A percentile compares a stretch with the other conserved stretches of the same genome.
Evolutionary conservation across 768 basidiomycete species (phyloP).

Genomic region (Lactarius akahatsu): DNA sequence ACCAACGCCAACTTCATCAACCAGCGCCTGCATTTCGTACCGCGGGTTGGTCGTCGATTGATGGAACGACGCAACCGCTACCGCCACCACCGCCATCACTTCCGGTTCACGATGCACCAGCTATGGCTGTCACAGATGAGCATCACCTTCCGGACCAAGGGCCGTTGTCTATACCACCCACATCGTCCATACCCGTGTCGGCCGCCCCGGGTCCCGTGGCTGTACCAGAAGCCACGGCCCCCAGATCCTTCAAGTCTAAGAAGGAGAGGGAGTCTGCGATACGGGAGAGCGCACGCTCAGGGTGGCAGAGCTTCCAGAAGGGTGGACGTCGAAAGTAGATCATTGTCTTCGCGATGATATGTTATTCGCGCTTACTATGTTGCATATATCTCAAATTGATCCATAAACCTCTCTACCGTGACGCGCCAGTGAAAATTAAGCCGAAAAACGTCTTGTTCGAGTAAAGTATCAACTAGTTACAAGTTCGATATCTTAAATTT

Average conservation of each 20-base stretch:
- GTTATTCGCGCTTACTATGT: neutral
- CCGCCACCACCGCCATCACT: slow-evolving; percentile 6
- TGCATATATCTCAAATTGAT: neutral
- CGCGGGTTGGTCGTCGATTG: slow-evolving; percentile 68
- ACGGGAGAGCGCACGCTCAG: slow-evolving; percentile 28
- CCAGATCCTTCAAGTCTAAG: slow-evolving; percentile 10
- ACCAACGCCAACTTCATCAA: slow-evolving; percentile 23
- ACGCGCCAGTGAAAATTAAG: slow-evolving; percentile 17
- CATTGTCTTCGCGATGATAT: neutral
- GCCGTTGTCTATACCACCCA: slow-evolving; percentile 29
- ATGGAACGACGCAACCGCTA: slow-evolving; percentile 40
- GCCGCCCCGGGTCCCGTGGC: neutral
- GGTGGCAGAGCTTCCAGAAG: slow-evolving; percentile 31
- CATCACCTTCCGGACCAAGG: slow-evolving; percentile 22
- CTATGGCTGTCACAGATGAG: neutral
- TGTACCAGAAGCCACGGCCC: neutral
- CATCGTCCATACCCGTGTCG: slow-evolving; percentile 27
- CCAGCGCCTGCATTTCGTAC: slow-evolving; percentile 52
- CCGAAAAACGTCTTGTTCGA: slow-evolving; percentile 29
- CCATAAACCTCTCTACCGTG: neutral
- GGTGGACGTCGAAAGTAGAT: slow-evolving; percentile 29
- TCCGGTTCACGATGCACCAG: neutral
- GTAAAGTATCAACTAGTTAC: slow-evolving; percentile 34
- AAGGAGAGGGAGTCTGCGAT: slow-evolving; percentile 24
- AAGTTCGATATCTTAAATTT: slow-evolving; percentile 36